phyloP scores from a whole-genome alignment of 306 rosid genomes.

The Lupinus albus region DNA sequence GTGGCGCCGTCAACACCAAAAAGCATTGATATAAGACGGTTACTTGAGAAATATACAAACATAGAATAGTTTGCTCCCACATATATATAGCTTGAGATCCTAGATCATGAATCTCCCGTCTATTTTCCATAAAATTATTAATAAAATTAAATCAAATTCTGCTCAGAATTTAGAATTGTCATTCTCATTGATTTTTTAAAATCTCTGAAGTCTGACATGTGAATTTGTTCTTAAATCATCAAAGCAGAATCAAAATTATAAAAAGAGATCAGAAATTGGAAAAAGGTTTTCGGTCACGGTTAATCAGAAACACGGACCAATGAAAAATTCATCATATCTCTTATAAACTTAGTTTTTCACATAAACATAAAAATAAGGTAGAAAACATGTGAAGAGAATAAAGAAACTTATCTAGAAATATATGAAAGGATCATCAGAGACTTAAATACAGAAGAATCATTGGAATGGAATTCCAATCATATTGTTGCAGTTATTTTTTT shows the following conservation, averaged over 20 bases:
- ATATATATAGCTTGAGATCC: conserved; percentile 44
- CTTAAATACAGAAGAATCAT: conserved; percentile 65
- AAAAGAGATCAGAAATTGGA: conserved; percentile 50
- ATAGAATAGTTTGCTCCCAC: conserved; percentile 45
- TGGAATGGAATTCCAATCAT: conserved; percentile 56
- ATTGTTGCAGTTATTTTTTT: conserved; percentile 64
- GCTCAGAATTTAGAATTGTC: conserved; percentile 69
- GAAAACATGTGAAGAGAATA: not conserved
- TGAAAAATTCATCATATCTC: conserved; percentile 51
- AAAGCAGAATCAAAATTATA: conserved; percentile 29
- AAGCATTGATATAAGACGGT: conserved; percentile 55
- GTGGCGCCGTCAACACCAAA: conserved; percentile 50
- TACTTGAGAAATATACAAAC: conserved; percentile 65
- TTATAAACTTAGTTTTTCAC: not conserved
- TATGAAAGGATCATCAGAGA: conserved; percentile 82
- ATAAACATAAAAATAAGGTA: not conserved
- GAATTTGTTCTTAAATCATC: conserved; percentile 63
- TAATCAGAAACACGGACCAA: conserved; percentile 64
- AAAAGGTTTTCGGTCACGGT: conserved; percentile 50
- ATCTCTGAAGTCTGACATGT: conserved; percentile 96
- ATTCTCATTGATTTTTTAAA: conserved; percentile 64
- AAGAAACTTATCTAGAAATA: too few species aligned
- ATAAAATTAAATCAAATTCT: not conserved
- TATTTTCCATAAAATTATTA: not conserved
- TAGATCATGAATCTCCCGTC: conserved; percentile 57